Evolutionary conservation across 805 yeast species (phyloP).

Genomic region (Candida berthetii): DNA sequence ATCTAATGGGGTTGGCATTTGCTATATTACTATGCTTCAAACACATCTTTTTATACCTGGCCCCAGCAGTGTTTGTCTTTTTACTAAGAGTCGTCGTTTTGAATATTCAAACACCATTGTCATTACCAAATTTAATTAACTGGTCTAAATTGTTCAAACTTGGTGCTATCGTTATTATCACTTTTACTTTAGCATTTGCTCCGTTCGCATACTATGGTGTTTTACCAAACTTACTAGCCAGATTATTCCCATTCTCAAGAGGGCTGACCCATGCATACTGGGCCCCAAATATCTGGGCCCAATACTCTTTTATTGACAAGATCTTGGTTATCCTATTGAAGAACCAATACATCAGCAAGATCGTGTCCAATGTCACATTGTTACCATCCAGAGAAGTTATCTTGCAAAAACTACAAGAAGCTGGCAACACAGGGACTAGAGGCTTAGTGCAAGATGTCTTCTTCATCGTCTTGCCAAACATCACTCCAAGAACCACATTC

Average conservation of each 20-base stretch:
- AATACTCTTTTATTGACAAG: constrained; percentile 81
- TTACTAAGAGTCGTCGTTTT: constrained; percentile 68
- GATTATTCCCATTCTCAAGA: constrained; percentile 90
- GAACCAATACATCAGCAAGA: constrained; percentile 29
- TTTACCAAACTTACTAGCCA: constrained; percentile 52
- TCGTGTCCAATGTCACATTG: constrained; percentile 28
- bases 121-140: constrained; percentile 29
- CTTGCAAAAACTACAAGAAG: constrained; percentile 22
- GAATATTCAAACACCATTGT: constrained; percentile 25
- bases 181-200: constrained; percentile 64
- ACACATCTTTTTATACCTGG: constrained; percentile 87
- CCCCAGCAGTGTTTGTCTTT: constrained; percentile 88
- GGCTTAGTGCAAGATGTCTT: constrained; percentile 91
- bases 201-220: constrained; percentile 63
- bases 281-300: constrained; percentile 98
- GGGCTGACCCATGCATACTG: constrained; percentile 97
- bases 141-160: constrained; percentile 59
- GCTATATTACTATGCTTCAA: constrained; percentile 82
- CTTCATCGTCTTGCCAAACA: constrained; percentile 74
- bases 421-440: constrained; percentile 51
- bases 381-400: constrained; percentile 25
- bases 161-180: constrained; percentile 53
- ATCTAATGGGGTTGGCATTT: constrained; percentile 64
- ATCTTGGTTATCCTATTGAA: constrained; percentile 42
- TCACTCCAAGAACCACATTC: constrained; percentile 74